These are phyloP conservation scores for Leccinum longicurvipes DNA, from an alignment of 768 basidiomycete genomes.

Conservation along the genomic window DNA sequence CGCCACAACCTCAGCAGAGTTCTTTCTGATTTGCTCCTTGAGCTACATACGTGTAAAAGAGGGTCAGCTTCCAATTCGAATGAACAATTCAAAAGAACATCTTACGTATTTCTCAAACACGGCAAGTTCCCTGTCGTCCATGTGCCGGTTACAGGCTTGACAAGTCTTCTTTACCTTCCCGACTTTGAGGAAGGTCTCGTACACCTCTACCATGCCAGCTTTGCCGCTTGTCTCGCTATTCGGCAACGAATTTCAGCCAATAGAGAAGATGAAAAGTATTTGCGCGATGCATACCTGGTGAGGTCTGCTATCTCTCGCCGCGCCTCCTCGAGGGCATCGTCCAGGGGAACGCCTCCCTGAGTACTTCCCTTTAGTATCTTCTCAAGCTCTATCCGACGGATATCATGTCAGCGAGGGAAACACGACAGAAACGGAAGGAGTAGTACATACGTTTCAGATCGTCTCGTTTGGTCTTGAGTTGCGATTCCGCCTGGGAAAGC, in stretches of 20 bases:
- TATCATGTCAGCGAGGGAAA: background rate
- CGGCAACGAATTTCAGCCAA: background rate
- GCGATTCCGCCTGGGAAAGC: slow-evolving; percentile 55
- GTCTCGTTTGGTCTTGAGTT: slow-evolving; percentile 57
- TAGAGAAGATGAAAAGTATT: background rate
- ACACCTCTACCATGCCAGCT: slow-evolving; percentile 45
- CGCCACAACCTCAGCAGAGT: slow-evolving; percentile 45
- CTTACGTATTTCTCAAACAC: slow-evolving; percentile 73
- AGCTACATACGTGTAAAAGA: slow-evolving; percentile 41
- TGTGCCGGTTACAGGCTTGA: slow-evolving; percentile 67
- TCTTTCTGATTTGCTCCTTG: slow-evolving; percentile 56
- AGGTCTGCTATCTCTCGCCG: slow-evolving; percentile 11
- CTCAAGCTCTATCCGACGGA: slow-evolving; percentile 34
- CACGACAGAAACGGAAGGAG: background rate
- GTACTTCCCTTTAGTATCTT: slow-evolving; percentile 40
- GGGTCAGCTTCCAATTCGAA: background rate
- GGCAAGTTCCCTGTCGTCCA: slow-evolving; percentile 51
- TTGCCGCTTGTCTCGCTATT: slow-evolving; percentile 20
- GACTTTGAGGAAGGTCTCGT: slow-evolving; percentile 48
- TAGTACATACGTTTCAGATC: slow-evolving; percentile 56
- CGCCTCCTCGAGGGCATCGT: slow-evolving; percentile 46
- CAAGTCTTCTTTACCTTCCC: slow-evolving; percentile 70
- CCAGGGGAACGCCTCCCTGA: slow-evolving; percentile 38
- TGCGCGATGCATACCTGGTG: slow-evolving; percentile 15
- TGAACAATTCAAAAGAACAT: background rate